A percentile compares a stretch with the other conserved stretches of the same genome.
phyloP scores from a whole-genome alignment of 805 yeast species.

The Candida corydali region DNA sequence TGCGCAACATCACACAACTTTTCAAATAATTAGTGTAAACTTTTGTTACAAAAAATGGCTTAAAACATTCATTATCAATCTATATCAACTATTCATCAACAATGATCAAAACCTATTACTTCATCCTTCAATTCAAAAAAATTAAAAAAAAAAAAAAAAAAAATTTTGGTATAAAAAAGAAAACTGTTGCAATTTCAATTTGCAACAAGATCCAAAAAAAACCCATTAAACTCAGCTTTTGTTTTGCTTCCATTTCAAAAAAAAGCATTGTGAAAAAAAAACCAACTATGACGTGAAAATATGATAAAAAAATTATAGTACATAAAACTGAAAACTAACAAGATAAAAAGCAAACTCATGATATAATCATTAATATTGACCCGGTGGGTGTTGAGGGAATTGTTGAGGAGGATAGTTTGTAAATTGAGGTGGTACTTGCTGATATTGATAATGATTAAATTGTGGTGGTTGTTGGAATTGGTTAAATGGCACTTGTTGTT shows the following conservation, averaged over 20 bases:
- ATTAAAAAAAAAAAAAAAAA: conserved; percentile 4
- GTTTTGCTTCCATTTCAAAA: conserved; percentile 4
- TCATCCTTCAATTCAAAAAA: not conserved
- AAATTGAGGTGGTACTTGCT: conserved; percentile 15
- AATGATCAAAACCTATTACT: not conserved
- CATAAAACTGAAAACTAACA: not conserved
- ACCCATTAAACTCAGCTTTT: not conserved
- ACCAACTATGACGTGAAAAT: not conserved
- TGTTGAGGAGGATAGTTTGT: conserved; percentile 9
- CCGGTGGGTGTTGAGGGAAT: conserved; percentile 11
- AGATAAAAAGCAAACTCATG: conserved; percentile 3
- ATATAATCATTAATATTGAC: conserved; percentile 9
- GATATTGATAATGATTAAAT: conserved; percentile 16
- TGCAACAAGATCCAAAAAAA: conserved; percentile 5
- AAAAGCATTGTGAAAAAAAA: conserved; percentile 6
- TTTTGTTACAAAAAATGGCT: conserved; percentile 1
- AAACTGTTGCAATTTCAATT: not conserved
- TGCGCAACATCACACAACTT: too few relatives aligned
- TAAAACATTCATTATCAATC: not conserved
- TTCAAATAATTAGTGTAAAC: too few relatives aligned
- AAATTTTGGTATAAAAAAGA: conserved; percentile 1
- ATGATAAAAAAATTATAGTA: not conserved
- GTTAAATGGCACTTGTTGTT: conserved; percentile 7
- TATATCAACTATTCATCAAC: too few relatives aligned
- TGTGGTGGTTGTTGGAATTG: conserved; percentile 18